phyloP scores from a whole-genome alignment of 192 early-diverging fungal species.

The Coemansia sp. region DNA sequence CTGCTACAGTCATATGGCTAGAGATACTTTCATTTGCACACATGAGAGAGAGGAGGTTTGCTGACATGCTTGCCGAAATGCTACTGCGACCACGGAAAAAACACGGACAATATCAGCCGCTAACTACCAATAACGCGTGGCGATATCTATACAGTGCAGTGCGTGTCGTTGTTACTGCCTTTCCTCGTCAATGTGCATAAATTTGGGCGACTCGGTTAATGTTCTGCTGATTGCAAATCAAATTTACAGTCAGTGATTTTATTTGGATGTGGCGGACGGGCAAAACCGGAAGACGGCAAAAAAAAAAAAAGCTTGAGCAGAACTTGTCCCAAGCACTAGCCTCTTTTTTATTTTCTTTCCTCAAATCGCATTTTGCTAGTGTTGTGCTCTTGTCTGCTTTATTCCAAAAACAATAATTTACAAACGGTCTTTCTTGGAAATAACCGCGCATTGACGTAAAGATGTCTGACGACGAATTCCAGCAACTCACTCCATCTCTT shows the following conservation, averaged over 20 bases:
- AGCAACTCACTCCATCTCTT: conserved; percentile 79
- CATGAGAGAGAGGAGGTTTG: background rate
- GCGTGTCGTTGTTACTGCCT: background rate
- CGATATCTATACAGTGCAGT: background rate
- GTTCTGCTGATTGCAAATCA: background rate
- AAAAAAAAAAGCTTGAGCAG: background rate
- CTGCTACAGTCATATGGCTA: background rate
- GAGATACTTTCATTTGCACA: background rate
- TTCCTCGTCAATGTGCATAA: background rate
- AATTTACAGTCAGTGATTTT: background rate
- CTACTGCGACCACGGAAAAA: background rate
- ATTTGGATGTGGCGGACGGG: background rate
- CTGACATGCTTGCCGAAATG: background rate
- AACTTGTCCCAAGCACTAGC: background rate
- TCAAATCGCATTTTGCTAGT: background rate
- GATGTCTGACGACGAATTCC: conserved; percentile 72
- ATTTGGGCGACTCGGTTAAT: too few relatives aligned
- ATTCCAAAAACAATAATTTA: background rate
- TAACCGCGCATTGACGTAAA: background rate
- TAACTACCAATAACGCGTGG: background rate
- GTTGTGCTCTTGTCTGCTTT: background rate
- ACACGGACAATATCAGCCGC: background rate
- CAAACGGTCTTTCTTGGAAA: conserved; percentile 5
- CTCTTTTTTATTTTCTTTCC: conserved; percentile 14
- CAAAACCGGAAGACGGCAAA: too few relatives aligned